Percentiles rank a stretch among this genome's conserved stretches.
Evolutionary conservation across 441 rosid species (phyloP).

Genomic region (Capsella rubella): DNA sequence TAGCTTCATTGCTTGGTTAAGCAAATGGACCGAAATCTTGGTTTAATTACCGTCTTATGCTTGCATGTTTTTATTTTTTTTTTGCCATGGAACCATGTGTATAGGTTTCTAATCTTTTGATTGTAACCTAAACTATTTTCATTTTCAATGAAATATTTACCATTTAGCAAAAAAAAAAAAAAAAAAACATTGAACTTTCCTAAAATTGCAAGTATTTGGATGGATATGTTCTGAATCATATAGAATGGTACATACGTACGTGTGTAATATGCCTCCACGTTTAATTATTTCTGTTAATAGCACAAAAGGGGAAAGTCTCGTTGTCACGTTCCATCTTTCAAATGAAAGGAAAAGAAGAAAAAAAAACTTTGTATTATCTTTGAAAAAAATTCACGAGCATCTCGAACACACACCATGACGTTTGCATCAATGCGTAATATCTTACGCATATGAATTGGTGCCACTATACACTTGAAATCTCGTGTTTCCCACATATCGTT

Average conservation of each 20-base stretch:
- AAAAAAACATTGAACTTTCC: neutral
- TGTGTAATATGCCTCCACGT: neutral
- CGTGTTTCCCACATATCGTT: too few species aligned
- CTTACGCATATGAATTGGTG: neutral
- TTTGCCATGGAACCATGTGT: too few species aligned
- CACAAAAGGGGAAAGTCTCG: slow-evolving; percentile 2
- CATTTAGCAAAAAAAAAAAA: too few species aligned
- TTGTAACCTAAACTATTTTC: too few species aligned
- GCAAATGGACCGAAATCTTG: too few species aligned
- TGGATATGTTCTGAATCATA: neutral
- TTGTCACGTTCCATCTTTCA: slow-evolving; percentile 16
- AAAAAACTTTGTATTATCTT: neutral
- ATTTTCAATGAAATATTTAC: too few species aligned
- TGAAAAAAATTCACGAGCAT: neutral
- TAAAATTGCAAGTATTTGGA: neutral
- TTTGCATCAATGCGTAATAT: slow-evolving; percentile 20
- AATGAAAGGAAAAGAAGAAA: neutral
- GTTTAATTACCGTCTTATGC: too few species aligned
- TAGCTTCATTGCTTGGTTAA: too few species aligned
- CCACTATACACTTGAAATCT: too few species aligned
- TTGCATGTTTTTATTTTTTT: too few species aligned
- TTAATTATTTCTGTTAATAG: neutral
- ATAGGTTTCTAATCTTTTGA: too few species aligned
- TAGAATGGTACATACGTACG: neutral
- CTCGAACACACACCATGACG: slow-evolving; percentile 18